Evolutionary conservation across 768 basidiomycete genomes (phyloP).

Genomic region (Lentinula detonsa): DNA sequence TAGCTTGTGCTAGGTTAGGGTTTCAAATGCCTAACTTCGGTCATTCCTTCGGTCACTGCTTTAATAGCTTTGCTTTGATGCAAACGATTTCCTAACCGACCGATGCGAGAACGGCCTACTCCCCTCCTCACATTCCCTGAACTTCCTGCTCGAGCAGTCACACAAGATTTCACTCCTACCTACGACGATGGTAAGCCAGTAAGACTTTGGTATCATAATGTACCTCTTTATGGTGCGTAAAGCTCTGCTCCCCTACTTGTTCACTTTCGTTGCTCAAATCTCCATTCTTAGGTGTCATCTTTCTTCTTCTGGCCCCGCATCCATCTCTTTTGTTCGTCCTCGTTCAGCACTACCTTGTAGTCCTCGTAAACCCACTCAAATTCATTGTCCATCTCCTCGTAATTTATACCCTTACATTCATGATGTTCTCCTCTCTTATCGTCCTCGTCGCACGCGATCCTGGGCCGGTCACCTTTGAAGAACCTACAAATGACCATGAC

Average conservation of each 20-base stretch:
- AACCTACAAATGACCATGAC: constrained; percentile 17
- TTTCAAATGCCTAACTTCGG: not conserved
- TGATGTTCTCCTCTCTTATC: constrained; percentile 68
- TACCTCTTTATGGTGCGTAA: constrained; percentile 49
- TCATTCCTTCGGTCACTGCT: constrained; percentile 46
- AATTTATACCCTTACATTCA: constrained; percentile 61
- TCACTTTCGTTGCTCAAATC: constrained; percentile 5
- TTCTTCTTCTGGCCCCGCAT: constrained; percentile 64
- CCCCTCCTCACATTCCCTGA: constrained; percentile 2
- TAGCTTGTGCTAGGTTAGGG: no score
- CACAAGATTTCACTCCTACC: not conserved
- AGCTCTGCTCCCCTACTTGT: constrained; percentile 13
- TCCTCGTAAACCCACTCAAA: constrained; percentile 36
- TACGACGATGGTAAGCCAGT: constrained; percentile 25
- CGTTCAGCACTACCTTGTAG: constrained; percentile 58
- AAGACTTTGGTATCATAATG: constrained; percentile 51
- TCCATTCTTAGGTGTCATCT: constrained; percentile 32
- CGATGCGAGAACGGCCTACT: not conserved
- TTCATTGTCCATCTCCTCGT: constrained; percentile 52
- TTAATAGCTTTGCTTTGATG: constrained; percentile 45
- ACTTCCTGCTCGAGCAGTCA: not conserved
- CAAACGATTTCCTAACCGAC: constrained; percentile 24
- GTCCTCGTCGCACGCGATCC: constrained; percentile 71
- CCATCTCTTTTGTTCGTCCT: constrained; percentile 68
- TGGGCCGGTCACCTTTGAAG: constrained; percentile 44